Evolutionary conservation across 2,329 filamentous ascomycete genomes (phyloP), one percentile per base, ranked within the genome.

Genomic region (Colletotrichum shisoi): DNA sequence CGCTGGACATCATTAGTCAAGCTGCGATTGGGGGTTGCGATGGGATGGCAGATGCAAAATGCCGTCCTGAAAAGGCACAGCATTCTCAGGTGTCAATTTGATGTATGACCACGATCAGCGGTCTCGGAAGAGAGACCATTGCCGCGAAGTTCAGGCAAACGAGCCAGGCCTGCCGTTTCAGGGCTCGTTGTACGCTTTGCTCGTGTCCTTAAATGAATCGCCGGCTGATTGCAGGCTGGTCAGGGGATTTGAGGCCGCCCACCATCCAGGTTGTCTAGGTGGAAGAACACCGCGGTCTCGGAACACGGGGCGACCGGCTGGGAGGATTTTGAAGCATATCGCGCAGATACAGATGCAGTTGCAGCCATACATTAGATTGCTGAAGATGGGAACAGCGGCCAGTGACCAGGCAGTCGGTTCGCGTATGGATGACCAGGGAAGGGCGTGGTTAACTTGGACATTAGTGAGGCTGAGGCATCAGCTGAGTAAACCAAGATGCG

Each of bases 361-460:
- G 46, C 21, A 48, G 2, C 27, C 24, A 6, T 8, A 49, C 21
- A 31, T 17, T 17, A 40, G 19, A 21, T 37, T 34, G 57, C 27
- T 62, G 44, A 51, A 52, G 39, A 40, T 40, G 27, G 62, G 42
- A 46, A 34, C 27, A 37, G 37, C 37, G 31, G 51, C 24, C 60
- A 24, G 12, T 24, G 11, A 37, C 13, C 19, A 40, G 52, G 39
- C 5, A 37, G 5, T 19, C 11, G 8, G 15, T 31, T 45, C 24
- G 48, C 40, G 17, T 27, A 42, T 66, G 45, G 67, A 63, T 67
- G 62, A 63, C 54, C 52, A 60, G 60, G 53, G 63, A 64, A 68
- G 21, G 13, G 13, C 31, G 19, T 21, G n/a, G 44, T 13, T 15
- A 31, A 4, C 21, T 19, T n/a, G n/a, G 27, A 37, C 27, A 37